These are phyloP conservation scores for Malus hybrid DNA, from an alignment of 331 rosid genomes.

Conservation along the genomic window DNA sequence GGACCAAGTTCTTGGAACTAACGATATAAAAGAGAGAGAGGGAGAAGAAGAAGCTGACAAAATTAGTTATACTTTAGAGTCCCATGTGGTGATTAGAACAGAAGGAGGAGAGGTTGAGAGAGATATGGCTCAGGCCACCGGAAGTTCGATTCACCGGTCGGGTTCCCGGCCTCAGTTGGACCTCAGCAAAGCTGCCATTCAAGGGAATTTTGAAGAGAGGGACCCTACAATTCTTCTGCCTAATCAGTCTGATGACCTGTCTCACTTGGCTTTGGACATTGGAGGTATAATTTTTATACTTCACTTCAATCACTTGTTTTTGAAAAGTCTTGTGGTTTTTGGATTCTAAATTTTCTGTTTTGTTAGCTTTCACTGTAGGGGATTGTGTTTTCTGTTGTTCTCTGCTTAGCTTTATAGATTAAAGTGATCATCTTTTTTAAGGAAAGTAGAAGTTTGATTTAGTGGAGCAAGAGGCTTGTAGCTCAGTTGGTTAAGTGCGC, in stretches of 20 bases:
- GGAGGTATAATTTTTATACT: conserved; percentile 45
- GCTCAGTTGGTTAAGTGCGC: background rate
- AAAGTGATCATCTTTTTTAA: background rate
- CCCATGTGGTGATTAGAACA: background rate
- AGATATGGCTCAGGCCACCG: conserved; percentile 50
- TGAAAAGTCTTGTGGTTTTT: background rate
- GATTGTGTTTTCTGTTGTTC: background rate
- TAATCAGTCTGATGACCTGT: conserved; percentile 78
- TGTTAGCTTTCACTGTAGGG: background rate
- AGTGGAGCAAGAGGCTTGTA: background rate
- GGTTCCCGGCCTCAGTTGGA: conserved; percentile 82
- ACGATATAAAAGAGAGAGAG: conserved; percentile 23
- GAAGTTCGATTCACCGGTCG: conserved; percentile 59
- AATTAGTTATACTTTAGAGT: background rate
- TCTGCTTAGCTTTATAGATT: background rate
- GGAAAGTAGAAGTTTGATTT: background rate
- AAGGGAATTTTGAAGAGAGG: conserved; percentile 61
- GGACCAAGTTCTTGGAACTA: conserved; percentile 7
- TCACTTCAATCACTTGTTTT: background rate
- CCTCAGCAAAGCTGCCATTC: conserved; percentile 83
- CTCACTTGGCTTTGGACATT: conserved; percentile 79
- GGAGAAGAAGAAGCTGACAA: conserved; percentile 18
- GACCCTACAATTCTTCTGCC: conserved; percentile 80
- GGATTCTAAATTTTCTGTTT: background rate
- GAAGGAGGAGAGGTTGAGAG: conserved; percentile 18